Evolutionary conservation across 1,284 basidiomycete genomes (phyloP).

Genomic region (Taiwanofungus camphoratus): DNA sequence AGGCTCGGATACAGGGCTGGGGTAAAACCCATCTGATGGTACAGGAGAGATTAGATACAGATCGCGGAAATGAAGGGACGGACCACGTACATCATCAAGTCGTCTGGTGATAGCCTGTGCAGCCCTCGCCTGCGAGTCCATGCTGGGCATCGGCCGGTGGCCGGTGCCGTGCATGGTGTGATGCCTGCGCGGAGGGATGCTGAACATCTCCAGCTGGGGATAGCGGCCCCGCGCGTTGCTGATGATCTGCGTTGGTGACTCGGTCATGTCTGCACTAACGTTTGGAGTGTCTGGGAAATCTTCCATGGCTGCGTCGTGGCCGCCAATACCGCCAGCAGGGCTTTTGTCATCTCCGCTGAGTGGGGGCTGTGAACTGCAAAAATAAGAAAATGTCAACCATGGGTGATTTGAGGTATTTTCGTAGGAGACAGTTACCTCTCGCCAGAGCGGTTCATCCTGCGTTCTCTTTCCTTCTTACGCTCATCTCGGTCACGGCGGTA

Average conservation of each 20-base stretch:
- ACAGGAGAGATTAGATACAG: slow-evolving; percentile 2
- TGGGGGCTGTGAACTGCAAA: slow-evolving; percentile 1
- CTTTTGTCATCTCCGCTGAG: background rate
- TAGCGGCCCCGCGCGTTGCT: slow-evolving; percentile 55
- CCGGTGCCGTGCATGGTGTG: slow-evolving; percentile 24
- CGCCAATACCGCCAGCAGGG: no score
- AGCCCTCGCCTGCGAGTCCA: slow-evolving; percentile 11
- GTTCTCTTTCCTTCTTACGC: slow-evolving; percentile 38
- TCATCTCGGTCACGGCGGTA: slow-evolving; percentile 55
- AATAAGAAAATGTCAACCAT: background rate
- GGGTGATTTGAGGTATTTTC: background rate
- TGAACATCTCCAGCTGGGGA: slow-evolving; percentile 56
- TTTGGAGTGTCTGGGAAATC: background rate
- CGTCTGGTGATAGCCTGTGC: slow-evolving; percentile 16
- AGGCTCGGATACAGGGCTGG: slow-evolving; percentile 48
- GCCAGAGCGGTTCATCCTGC: slow-evolving; percentile 22
- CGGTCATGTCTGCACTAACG: background rate
- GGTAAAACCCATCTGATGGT: slow-evolving; percentile 66
- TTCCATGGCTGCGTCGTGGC: background rate
- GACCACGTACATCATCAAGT: slow-evolving; percentile 20
- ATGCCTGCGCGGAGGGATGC: slow-evolving; percentile 24
- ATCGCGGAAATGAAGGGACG: slow-evolving; percentile 2
- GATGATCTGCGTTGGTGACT: slow-evolving; percentile 35
- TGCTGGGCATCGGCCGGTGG: slow-evolving; percentile 13
- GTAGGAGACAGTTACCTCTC: slow-evolving; percentile 27